Evolutionary conservation across 2,329 filamentous ascomycete species (phyloP).

Genomic region (Xylariaceae sp.): DNA sequence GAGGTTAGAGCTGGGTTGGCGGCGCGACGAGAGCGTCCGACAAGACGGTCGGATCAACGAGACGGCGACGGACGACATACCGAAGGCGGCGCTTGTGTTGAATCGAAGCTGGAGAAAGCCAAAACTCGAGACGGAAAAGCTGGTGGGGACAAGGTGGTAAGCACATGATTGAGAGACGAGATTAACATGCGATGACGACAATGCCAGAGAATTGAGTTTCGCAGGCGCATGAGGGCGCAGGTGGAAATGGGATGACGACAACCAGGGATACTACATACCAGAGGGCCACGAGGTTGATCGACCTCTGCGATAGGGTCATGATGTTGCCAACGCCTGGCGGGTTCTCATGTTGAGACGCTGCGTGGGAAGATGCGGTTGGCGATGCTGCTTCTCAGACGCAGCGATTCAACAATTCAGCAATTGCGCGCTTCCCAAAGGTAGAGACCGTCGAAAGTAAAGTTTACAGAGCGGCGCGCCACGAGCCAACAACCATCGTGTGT

Average conservation of each 20-base stretch:
- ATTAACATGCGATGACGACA: neutral
- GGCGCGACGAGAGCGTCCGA: neutral
- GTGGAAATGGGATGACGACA: no score
- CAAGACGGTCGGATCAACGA: neutral
- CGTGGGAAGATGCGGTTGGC: no score
- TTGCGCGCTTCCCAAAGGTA: no score
- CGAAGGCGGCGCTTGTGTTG: conserved; percentile 36
- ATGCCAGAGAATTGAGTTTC: no score
- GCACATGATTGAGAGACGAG: neutral
- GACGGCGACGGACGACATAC: conserved; percentile 23
- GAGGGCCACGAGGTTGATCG: neutral
- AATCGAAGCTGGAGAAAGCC: conserved; percentile 32
- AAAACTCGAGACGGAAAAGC: conserved; percentile 21
- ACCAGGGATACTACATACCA: conserved; percentile 1
- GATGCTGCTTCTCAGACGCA: no score
- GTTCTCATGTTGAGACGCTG: no score
- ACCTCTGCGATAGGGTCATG: conserved; percentile 4
- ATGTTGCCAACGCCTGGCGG: neutral
- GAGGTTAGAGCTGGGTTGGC: neutral
- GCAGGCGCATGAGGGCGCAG: no score
- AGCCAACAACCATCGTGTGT: no score
- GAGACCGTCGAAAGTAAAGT: no score
- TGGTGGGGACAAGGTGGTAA: conserved; percentile 3
- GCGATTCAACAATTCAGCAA: no score
- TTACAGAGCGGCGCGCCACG: no score